Percentiles rank a stretch among this genome's conserved stretches.
These are phyloP conservation scores for Aspergillus brasiliensis DNA, from an alignment of 2,329 filamentous ascomycete genomes.

Conservation along the genomic window DNA sequence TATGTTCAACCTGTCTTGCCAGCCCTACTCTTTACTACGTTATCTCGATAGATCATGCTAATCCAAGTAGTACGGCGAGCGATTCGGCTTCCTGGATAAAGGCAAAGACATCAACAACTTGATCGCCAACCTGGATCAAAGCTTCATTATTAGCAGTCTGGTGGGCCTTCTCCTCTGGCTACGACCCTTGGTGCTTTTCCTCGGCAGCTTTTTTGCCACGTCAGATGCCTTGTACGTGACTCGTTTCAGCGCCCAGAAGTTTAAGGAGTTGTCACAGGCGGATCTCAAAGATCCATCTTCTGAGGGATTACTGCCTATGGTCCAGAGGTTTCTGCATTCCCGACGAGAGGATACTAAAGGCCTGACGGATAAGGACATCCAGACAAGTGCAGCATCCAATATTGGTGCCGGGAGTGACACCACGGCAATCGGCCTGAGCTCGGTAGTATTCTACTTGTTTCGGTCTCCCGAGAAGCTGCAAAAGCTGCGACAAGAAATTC, in stretches of 20 bases:
- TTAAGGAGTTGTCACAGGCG: slow-evolving; percentile 23
- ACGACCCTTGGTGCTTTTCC: slow-evolving; percentile 71
- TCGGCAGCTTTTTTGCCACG: slow-evolving; percentile 56
- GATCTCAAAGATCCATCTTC: slow-evolving; percentile 5
- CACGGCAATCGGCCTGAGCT: slow-evolving; percentile 71
- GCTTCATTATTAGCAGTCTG: slow-evolving; percentile 13
- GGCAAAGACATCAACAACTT: slow-evolving; percentile 64
- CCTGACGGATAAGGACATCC: slow-evolving; percentile 30
- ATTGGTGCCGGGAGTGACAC: slow-evolving; percentile 74
- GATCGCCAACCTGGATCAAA: slow-evolving; percentile 12
- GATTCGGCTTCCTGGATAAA: slow-evolving; percentile 74
- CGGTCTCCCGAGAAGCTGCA: slow-evolving; percentile 54
- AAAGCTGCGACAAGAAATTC: slow-evolving; percentile 58
- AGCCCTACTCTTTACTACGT: too few species aligned
- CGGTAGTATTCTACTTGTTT: slow-evolving; percentile 74
- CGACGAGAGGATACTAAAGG: slow-evolving; percentile 28
- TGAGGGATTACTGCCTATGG: slow-evolving; percentile 27
- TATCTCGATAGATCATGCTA: not conserved
- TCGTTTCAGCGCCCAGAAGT: slow-evolving; percentile 24
- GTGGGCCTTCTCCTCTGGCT: slow-evolving; percentile 75
- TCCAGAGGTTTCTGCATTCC: slow-evolving; percentile 26
- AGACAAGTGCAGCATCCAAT: slow-evolving; percentile 34
- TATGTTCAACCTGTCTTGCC: not conserved
- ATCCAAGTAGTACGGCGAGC: slow-evolving; percentile 61
- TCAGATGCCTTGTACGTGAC: slow-evolving; percentile 26